Base-by-base conservation (phyloP, 345 rosid species). In the Gossypium sturtianum region DNA sequence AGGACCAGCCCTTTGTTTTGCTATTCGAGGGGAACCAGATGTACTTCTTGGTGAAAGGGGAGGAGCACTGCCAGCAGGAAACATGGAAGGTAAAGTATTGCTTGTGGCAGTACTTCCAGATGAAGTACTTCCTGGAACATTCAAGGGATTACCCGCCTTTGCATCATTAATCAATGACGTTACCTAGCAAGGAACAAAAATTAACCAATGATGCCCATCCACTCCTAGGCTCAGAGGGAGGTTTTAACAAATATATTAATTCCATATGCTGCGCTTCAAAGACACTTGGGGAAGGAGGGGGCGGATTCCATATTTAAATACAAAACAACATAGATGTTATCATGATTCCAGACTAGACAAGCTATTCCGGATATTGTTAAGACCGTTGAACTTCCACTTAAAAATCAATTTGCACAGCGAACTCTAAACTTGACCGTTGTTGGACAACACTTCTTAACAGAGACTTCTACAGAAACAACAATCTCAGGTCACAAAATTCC, bases 11-110 rank as follows among this genome's bases (percentile, higher is more conserved):
- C 98, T 89, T 74, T 81, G 96, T 75, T 88, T 95, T 61, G 80
- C 81, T n/a, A 84, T 74, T 41, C 99, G 97, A 52, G 99, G 99
- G 10, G 99, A 95, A 70, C 98, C 93, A 51, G 93, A 82, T 3
- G 88, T 70, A 79, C 97, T 95, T 71, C 97, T 88, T 4, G 99
- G 99, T 52, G 99, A 95, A 71, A 95, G 96, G 4, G 99, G 98
- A 76, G 99, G 99, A 19, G 96, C 89, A 78, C 97, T 91, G 66
- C 97, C 99, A 66, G 90, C 89, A 70, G 97, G 97, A 84, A 95
- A 95, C 90, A 95, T 88, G 51, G 99, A 95, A 10, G 99, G 99
- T 77, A 95, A 73, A 41, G 95, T 76, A 82, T 84, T 89, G 81
- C 84, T 83, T 3, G 89, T 41, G 61, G 86, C 80, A 81, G 88